Conservation (phyloP, 108 stramenopile species). For the Cyclotella kingstonii region DNA sequence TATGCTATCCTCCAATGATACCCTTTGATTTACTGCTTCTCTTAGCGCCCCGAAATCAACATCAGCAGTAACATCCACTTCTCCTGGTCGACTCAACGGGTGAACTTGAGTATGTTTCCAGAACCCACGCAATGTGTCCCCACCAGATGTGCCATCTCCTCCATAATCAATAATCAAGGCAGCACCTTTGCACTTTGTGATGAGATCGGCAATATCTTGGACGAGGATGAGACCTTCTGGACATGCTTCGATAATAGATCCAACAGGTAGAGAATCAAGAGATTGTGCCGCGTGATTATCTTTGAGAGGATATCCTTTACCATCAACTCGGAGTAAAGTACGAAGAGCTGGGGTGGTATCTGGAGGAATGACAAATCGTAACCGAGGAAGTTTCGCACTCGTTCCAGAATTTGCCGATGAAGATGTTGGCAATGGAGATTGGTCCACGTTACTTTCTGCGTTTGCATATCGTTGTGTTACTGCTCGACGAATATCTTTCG, state of each 20-base stretch:
- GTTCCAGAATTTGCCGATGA: not conserved
- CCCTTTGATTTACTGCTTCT: slow-evolving; percentile 57
- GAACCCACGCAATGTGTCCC: slow-evolving; percentile 91
- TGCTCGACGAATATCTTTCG: slow-evolving; percentile 15
- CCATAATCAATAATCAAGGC: slow-evolving; percentile 98
- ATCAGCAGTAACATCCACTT: slow-evolving; percentile 95
- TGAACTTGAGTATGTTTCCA: slow-evolving; percentile 82
- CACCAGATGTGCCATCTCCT: slow-evolving; percentile 68
- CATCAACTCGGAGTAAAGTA: slow-evolving; percentile 54
- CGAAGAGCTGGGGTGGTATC: slow-evolving; percentile 75
- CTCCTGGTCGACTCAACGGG: slow-evolving; percentile 83
- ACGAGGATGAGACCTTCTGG: slow-evolving; percentile 84
- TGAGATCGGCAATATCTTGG: slow-evolving; percentile 81
- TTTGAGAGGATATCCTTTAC: slow-evolving; percentile 32
- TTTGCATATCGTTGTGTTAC: slow-evolving; percentile 25
- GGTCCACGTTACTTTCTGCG: not conserved
- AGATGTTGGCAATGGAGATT: slow-evolving; percentile 4
- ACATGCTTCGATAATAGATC: slow-evolving; percentile 90
- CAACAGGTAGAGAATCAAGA: slow-evolving; percentile 47
- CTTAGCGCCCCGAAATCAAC: slow-evolving; percentile 93
- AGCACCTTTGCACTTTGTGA: slow-evolving; percentile 71
- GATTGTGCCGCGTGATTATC: slow-evolving; percentile 24
- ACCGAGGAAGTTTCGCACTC: slow-evolving; percentile 50
- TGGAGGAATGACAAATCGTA: slow-evolving; percentile 82
- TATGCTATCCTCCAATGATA: slow-evolving; percentile 30